Evolutionary conservation across 768 basidiomycete genomes (phyloP).

Genomic region (Tephrocybe sp.): DNA sequence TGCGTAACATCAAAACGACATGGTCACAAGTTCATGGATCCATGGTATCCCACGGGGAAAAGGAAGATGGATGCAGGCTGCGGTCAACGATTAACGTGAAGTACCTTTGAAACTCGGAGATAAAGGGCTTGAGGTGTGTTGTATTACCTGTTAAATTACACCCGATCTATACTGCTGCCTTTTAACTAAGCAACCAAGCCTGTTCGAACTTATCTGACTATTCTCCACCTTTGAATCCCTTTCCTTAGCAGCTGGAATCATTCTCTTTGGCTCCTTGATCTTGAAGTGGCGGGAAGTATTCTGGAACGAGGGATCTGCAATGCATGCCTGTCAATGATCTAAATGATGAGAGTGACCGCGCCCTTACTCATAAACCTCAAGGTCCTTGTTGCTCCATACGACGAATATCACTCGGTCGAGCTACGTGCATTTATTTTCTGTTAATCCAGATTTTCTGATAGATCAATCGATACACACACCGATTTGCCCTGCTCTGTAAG

Average conservation of each 20-base stretch:
- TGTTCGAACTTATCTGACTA: neutral
- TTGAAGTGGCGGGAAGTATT: conserved; percentile 53
- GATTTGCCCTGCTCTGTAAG: conserved; percentile 49
- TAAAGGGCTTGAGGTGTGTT: too few species aligned
- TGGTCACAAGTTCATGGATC: conserved; percentile 5
- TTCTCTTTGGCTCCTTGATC: neutral
- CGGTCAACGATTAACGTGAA: neutral
- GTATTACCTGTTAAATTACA: too few species aligned
- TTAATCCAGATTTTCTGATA: neutral
- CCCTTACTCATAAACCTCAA: conserved; percentile 61
- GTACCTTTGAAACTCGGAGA: neutral
- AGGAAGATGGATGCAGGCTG: conserved; percentile 3
- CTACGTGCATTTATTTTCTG: conserved; percentile 27
- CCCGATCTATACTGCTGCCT: too few species aligned
- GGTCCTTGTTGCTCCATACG: conserved; percentile 67
- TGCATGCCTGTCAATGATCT: neutral
- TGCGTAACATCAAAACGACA: neutral
- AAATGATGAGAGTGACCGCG: neutral
- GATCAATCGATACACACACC: conserved; percentile 26
- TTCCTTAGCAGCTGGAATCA: neutral
- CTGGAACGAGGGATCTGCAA: conserved; percentile 47
- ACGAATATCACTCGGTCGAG: conserved; percentile 76
- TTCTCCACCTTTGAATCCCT: neutral
- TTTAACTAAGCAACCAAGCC: too few species aligned
- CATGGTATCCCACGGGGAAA: neutral